phyloP scores from a whole-genome alignment of 2,329 filamentous ascomycete species.

The Colletotrichum sp. region DNA sequence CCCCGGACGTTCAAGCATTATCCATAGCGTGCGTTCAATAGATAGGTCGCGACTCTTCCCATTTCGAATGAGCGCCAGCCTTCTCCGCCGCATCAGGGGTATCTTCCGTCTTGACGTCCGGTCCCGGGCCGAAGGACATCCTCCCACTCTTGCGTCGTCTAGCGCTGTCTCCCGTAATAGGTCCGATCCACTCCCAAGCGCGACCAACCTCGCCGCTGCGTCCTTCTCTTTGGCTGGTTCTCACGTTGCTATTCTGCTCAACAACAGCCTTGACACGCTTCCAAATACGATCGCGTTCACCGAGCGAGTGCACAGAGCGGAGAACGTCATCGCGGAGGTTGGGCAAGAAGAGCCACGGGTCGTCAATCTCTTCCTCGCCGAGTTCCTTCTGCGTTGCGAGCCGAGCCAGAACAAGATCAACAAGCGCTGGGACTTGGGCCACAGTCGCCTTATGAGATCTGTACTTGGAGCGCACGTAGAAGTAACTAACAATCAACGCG shows the following conservation, averaged over 20 bases:
- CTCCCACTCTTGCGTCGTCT: conserved; percentile 56
- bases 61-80: conserved; percentile 31
- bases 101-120: conserved; percentile 41
- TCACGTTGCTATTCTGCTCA: conserved; percentile 91
- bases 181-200: conserved; percentile 74
- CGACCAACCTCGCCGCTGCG: conserved; percentile 68
- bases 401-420: conserved; percentile 82
- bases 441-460: conserved; percentile 67
- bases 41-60: conserved; percentile 46
- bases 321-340: conserved; percentile 93
- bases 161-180: conserved; percentile 48
- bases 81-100: conserved; percentile 14
- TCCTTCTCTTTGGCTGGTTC: conserved; percentile 73
- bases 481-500: conserved; percentile 47
- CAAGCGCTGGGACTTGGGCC: conserved; percentile 79
- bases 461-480: conserved; percentile 71
- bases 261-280: conserved; percentile 81
- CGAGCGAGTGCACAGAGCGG: conserved; percentile 77
- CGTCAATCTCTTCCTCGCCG: conserved; percentile 69
- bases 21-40: conserved; percentile 32
- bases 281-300: conserved; percentile 83
- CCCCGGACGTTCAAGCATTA: not conserved
- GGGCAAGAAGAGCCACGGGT: conserved; percentile 83
- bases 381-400: conserved; percentile 83
- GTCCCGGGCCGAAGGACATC: conserved; percentile 46